Evolutionary conservation across 495 filamentous ascomycete species (phyloP).

Genomic region (Penicillium bialowiezense): DNA sequence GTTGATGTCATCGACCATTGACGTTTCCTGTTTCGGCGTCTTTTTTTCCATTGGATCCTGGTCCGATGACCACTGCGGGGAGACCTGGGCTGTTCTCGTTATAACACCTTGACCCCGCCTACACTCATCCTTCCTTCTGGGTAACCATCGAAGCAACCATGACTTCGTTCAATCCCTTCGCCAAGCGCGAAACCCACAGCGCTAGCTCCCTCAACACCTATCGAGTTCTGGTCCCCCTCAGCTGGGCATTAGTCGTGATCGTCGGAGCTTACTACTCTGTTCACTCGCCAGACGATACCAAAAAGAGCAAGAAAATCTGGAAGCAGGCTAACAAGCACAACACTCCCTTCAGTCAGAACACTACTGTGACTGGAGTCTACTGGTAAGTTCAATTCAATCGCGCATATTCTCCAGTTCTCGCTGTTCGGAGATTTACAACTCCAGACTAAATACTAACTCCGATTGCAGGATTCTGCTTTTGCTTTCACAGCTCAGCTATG

Average conservation of each 20-base stretch:
- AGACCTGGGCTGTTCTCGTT: conserved; percentile 1
- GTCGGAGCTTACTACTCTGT: conserved; percentile 68
- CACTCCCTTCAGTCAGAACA: conserved; percentile 75
- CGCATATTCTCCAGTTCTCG: neutral
- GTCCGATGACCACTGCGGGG: conserved; percentile 3
- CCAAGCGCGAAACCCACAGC: conserved; percentile 58
- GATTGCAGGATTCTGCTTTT: conserved; percentile 65
- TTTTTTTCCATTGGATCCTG: neutral
- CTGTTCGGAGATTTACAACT: too few species aligned
- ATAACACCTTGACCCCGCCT: conserved; percentile 9
- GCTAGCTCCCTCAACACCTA: conserved; percentile 50
- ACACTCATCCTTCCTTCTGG: neutral
- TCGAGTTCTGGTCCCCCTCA: conserved; percentile 65
- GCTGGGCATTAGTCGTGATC: conserved; percentile 69
- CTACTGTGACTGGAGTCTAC: conserved; percentile 68
- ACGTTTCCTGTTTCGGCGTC: neutral
- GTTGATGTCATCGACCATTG: conserved; percentile 3
- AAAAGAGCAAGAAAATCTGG: conserved; percentile 61
- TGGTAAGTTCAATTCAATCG: conserved; percentile 49
- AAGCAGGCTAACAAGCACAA: conserved; percentile 59
- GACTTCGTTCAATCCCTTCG: conserved; percentile 63
- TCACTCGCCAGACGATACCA: conserved; percentile 57
- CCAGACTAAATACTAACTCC: conserved; percentile 7
- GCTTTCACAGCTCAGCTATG: conserved; percentile 70
- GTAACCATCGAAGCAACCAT: conserved; percentile 10